phyloP scores from a whole-genome alignment of 169 alveolate genomes.

The Neospora caninum region DNA sequence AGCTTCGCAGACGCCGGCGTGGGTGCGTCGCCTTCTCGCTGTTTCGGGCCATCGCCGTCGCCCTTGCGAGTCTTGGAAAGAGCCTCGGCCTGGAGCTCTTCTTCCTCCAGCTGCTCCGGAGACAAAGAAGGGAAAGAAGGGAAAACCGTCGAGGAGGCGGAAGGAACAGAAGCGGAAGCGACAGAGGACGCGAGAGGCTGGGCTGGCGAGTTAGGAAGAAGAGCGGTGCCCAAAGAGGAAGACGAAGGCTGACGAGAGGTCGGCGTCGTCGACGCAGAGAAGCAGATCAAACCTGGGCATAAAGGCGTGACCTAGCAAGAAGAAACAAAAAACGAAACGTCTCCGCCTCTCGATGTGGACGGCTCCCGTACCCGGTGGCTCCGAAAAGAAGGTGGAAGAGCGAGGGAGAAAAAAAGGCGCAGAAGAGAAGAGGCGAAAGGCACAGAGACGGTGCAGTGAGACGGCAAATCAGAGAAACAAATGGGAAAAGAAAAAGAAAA shows the following conservation, averaged over 20 bases:
- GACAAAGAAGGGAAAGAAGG: not conserved
- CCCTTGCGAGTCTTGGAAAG: not conserved
- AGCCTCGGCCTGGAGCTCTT: conserved; percentile 13
- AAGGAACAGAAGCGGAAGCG: not conserved
- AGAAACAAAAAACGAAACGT: not conserved
- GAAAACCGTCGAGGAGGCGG: not conserved
- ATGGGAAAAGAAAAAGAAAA: not conserved
- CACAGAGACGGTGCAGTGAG: not conserved
- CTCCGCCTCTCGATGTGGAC: not conserved
- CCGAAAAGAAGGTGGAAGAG: not conserved
- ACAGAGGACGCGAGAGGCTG: not conserved
- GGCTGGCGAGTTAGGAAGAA: not conserved
- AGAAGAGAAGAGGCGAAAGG: not conserved
- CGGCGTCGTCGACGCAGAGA: not conserved
- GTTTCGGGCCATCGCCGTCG: not conserved
- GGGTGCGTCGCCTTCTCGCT: not conserved
- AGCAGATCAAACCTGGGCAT: not conserved
- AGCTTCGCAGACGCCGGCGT: not conserved
- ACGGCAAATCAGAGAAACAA: too few relatives aligned
- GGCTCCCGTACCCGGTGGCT: not conserved
- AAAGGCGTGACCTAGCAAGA: not conserved
- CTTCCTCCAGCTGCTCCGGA: not conserved
- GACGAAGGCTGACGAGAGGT: not conserved
- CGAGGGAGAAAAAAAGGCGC: not conserved
- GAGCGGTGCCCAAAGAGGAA: not conserved